Percentiles rank a stretch among this genome's conserved stretches.
phyloP scores from a whole-genome alignment of 2,329 filamentous ascomycete species.

The Colletotrichum simmondsii region DNA sequence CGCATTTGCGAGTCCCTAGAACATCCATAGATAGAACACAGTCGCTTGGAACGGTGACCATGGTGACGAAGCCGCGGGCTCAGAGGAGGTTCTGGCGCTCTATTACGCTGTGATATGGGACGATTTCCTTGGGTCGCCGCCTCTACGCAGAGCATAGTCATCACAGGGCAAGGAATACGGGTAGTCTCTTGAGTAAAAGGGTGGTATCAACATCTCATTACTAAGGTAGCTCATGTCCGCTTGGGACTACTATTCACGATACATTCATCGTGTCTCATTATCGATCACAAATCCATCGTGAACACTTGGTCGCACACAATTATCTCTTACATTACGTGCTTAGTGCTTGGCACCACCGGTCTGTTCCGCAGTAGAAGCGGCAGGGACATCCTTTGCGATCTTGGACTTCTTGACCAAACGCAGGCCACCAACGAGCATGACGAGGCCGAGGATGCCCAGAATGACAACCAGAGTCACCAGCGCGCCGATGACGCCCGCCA shows the following conservation, averaged over 20 bases:
- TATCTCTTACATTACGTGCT: too few species aligned
- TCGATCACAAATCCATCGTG: not conserved
- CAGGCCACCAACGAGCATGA: constrained; percentile 56
- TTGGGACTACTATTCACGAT: not conserved
- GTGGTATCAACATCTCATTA: not conserved
- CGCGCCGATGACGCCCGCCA: constrained; percentile 87
- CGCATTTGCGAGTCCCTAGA: not conserved
- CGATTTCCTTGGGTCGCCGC: not conserved
- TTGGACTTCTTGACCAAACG: constrained; percentile 60
- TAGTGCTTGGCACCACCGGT: constrained; percentile 7
- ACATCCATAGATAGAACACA: not conserved
- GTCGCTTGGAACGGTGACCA: not conserved
- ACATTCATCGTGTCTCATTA: constrained; percentile 10
- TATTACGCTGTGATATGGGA: not conserved
- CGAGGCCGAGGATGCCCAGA: constrained; percentile 54
- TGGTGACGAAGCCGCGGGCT: not conserved
- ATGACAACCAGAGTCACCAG: constrained; percentile 68
- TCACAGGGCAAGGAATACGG: not conserved
- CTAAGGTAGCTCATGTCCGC: not conserved
- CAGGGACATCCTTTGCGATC: constrained; percentile 36
- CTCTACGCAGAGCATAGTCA: not conserved
- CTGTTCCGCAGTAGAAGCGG: not conserved
- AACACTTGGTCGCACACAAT: too few species aligned
- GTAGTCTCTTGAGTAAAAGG: not conserved
- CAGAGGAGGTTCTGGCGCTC: not conserved